Conservation (phyloP, 176 grass and related monocot genomes). For the Aegilops sharonensis region DNA sequence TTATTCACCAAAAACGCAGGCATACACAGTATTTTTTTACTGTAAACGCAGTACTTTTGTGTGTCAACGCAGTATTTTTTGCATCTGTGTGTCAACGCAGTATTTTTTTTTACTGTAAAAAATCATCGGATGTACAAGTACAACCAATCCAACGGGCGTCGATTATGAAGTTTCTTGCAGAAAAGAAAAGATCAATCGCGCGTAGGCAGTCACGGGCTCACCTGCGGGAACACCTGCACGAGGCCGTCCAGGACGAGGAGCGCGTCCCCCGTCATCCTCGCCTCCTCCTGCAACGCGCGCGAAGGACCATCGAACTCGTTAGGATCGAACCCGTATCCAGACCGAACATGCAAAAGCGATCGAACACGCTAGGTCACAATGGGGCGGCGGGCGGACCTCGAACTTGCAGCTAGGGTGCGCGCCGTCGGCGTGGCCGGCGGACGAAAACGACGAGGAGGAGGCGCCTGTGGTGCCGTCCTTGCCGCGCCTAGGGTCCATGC, state of each 20-base stretch:
- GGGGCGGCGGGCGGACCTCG: not conserved
- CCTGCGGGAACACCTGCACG: conserved; percentile 38
- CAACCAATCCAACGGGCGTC: not conserved
- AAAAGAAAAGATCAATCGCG: not conserved
- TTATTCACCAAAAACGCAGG: not conserved
- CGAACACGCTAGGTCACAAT: not conserved
- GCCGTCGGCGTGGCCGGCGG: not conserved
- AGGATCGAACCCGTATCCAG: not conserved
- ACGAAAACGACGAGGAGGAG: not conserved
- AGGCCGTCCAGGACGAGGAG: conserved; percentile 26
- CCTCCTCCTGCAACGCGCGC: not conserved
- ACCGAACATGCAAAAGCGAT: not conserved
- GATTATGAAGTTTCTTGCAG: not conserved
- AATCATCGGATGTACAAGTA: not conserved
- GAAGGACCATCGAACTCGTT: not conserved
- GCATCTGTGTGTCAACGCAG: too few species aligned
- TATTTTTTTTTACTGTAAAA: not conserved
- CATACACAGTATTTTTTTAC: not conserved
- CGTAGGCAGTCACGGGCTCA: not conserved
- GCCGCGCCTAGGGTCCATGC: not conserved
- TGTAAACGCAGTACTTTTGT: too few species aligned
- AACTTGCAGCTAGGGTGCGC: not conserved
- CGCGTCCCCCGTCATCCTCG: not conserved
- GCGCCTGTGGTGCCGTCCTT: not conserved
- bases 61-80: too few species aligned